These are phyloP conservation scores for Mucor mucedo DNA, from an alignment of 371 early-diverging fungal genomes.

Conservation along the genomic window DNA sequence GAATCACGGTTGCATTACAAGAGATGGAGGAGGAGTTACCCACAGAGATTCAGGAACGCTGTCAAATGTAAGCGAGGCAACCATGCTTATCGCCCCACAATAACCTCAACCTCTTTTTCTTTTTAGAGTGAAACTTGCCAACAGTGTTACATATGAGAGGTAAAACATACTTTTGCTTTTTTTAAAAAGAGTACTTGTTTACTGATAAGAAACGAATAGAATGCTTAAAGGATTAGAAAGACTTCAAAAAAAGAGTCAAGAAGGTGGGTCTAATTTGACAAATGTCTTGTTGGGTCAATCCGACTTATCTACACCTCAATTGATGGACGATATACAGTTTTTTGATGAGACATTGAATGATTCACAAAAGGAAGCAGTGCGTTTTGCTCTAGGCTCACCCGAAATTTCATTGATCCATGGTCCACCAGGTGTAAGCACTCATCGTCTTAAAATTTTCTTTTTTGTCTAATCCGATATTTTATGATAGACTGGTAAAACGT, in stretches of 20 bases:
- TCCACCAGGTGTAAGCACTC: slow-evolving; percentile 71
- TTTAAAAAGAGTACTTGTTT: not conserved
- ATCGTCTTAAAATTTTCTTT: no score
- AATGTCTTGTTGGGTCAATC: slow-evolving; percentile 40
- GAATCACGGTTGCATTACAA: slow-evolving; percentile 68
- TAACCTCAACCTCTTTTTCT: not conserved
- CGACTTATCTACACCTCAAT: slow-evolving; percentile 22
- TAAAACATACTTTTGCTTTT: slow-evolving; percentile 21
- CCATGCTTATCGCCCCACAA: no score
- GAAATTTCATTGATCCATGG: slow-evolving; percentile 86
- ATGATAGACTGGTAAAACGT: slow-evolving; percentile 89
- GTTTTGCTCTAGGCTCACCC: slow-evolving; percentile 65
- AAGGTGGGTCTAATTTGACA: slow-evolving; percentile 21
- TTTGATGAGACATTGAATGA: slow-evolving; percentile 75
- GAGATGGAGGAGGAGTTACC: slow-evolving; percentile 65
- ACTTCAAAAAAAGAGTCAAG: slow-evolving; percentile 24
- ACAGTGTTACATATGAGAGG: slow-evolving; percentile 80
- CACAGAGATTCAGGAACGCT: slow-evolving; percentile 69
- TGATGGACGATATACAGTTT: slow-evolving; percentile 40
- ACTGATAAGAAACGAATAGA: slow-evolving; percentile 7
- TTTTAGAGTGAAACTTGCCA: slow-evolving; percentile 66
- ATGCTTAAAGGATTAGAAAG: slow-evolving; percentile 51
- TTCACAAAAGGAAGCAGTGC: slow-evolving; percentile 79
- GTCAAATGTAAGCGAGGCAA: slow-evolving; percentile 58
- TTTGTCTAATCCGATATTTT: not conserved